Conservation (phyloP, 306 rosid genomes). For the Notholithocarpus densiflorus region DNA sequence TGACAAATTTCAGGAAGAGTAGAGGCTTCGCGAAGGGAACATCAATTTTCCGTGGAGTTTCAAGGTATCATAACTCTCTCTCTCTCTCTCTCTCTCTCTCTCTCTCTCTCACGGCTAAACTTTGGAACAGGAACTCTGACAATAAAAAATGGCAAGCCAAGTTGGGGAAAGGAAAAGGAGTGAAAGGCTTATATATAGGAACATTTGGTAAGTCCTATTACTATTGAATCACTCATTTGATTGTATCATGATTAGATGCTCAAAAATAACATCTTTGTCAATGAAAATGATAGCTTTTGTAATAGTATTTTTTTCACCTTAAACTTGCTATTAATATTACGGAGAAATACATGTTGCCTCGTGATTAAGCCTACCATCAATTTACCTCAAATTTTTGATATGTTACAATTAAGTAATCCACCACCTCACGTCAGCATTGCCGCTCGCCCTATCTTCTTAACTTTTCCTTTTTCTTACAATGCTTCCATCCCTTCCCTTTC, state of each 20-base stretch:
- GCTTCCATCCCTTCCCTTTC: too few relatives aligned
- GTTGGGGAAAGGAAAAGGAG: conserved; percentile 21
- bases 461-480: too few relatives aligned
- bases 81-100: conserved; percentile 6
- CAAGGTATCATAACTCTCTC: conserved; percentile 22
- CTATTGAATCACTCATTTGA: background rate
- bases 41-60: conserved; percentile 40
- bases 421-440: too few relatives aligned
- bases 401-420: too few relatives aligned
- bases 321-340: too few relatives aligned
- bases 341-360: too few relatives aligned
- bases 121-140: conserved; percentile 14
- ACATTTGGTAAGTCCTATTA: conserved; percentile 22
- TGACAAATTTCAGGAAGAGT: conserved; percentile 23
- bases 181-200: conserved; percentile 21
- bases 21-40: conserved; percentile 20
- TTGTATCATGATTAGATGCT: background rate
- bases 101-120: background rate
- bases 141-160: conserved; percentile 32
- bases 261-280: background rate
- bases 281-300: too few relatives aligned
- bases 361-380: too few relatives aligned
- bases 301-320: too few relatives aligned
- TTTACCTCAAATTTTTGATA: too few relatives aligned
- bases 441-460: too few relatives aligned